phyloP scores from a whole-genome alignment of 2,329 filamentous ascomycete genomes.

The Zymoseptoria tritici region DNA sequence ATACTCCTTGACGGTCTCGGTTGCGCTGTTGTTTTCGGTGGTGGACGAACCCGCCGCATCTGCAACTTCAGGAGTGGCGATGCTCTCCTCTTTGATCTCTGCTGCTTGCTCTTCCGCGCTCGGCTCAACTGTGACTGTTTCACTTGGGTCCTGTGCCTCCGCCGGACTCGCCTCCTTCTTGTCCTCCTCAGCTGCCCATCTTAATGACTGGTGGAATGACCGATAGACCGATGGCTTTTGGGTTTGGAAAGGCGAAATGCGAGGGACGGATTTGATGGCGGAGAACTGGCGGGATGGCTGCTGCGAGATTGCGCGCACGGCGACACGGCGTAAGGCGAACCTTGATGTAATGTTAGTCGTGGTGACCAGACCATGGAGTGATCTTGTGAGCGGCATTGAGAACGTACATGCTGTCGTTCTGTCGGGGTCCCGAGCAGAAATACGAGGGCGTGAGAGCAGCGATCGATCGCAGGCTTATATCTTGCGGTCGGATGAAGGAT shows the following conservation, averaged over 20 bases:
- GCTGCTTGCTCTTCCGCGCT: slow-evolving; percentile 23
- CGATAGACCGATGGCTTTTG: slow-evolving; percentile 30
- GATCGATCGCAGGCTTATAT: not conserved
- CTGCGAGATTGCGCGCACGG: slow-evolving; percentile 47
- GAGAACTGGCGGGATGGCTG: slow-evolving; percentile 38
- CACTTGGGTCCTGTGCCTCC: slow-evolving; percentile 26
- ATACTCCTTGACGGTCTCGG: slow-evolving; percentile 9
- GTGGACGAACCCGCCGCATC: slow-evolving; percentile 16
- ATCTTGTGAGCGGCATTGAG: not conserved
- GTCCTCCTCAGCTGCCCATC: slow-evolving; percentile 35
- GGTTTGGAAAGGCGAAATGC: slow-evolving; percentile 30
- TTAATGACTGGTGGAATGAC: slow-evolving; percentile 35
- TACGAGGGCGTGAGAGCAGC: not conserved
- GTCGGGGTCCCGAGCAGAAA: not conserved
- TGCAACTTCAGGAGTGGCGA: slow-evolving; percentile 19
- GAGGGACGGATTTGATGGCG: slow-evolving; percentile 15
- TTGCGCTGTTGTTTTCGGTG: slow-evolving; percentile 13
- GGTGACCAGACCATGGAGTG: not conserved
- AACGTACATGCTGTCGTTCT: not conserved
- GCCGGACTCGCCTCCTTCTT: slow-evolving; percentile 14
- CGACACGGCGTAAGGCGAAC: slow-evolving; percentile 52
- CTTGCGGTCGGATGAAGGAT: not conserved
- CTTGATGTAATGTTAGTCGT: slow-evolving; percentile 29
- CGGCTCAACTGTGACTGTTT: slow-evolving; percentile 30
- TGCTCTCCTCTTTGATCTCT: slow-evolving; percentile 21